phyloP scores from a whole-genome alignment of 1,284 basidiomycete species.

The Puccinia polysora region DNA sequence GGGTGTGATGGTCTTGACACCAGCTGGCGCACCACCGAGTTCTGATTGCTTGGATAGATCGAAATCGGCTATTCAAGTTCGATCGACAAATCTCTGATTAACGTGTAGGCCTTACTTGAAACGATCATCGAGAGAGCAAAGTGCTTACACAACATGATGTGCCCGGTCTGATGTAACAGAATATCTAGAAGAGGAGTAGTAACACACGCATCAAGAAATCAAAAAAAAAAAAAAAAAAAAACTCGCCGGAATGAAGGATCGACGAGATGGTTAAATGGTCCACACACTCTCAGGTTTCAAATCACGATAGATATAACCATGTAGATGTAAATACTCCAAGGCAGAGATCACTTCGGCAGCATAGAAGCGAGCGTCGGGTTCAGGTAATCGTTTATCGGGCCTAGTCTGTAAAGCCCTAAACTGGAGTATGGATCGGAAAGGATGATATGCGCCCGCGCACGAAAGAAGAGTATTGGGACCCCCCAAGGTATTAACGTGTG shows the following conservation, averaged over 20 bases:
- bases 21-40: constrained; percentile 69
- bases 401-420: constrained; percentile 92
- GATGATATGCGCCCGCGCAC: constrained; percentile 56
- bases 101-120: background rate
- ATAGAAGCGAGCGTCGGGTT: constrained; percentile 94
- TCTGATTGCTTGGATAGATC: constrained; percentile 94
- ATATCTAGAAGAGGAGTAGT: constrained; percentile 64
- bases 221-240: background rate
- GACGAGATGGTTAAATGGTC: background rate
- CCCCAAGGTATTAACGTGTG: too few relatives aligned
- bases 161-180: constrained; percentile 93
- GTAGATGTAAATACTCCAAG: constrained; percentile 94
- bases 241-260: background rate
- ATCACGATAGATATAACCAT: constrained; percentile 99
- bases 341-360: constrained; percentile 98
- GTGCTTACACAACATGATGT: constrained; percentile 78
- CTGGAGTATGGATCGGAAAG: too few relatives aligned
- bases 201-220: background rate
- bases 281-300: constrained; percentile 95
- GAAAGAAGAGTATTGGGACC: constrained; percentile 60
- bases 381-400: constrained; percentile 89
- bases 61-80: constrained; percentile 66
- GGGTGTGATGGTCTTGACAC: constrained; percentile 76
- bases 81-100: background rate
- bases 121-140: background rate